These are phyloP conservation scores for Russula ochroleuca DNA, from an alignment of 768 basidiomycete species.

Conservation along the genomic window DNA sequence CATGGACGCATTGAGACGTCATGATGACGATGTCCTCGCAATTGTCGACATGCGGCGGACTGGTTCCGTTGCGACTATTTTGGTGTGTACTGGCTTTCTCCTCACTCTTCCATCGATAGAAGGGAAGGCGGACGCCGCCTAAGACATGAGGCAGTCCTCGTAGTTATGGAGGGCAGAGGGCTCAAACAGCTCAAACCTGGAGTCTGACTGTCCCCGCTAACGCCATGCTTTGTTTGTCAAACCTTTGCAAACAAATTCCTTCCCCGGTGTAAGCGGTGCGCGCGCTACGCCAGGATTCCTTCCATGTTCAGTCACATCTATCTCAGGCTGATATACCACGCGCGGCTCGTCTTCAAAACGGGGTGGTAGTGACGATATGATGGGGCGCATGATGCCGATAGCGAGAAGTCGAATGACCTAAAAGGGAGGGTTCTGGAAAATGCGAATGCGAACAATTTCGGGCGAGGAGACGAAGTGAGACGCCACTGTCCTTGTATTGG, in stretches of 20 bases:
- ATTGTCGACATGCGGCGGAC: background rate
- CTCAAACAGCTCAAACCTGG: background rate
- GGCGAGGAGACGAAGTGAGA: background rate
- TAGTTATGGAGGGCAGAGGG: background rate
- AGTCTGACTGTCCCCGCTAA: background rate
- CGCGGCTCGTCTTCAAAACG: background rate
- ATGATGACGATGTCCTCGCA: background rate
- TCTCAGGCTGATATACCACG: too few relatives aligned
- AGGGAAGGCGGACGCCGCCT: background rate
- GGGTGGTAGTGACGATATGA: background rate
- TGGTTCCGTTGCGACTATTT: background rate
- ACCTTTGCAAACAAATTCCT: background rate
- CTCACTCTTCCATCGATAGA: conserved; percentile 8
- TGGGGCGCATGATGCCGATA: background rate
- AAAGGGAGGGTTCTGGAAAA: background rate
- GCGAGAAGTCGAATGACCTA: background rate
- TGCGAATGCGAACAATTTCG: background rate
- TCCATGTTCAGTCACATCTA: too few relatives aligned
- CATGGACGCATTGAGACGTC: background rate
- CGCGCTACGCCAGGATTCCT: too few relatives aligned
- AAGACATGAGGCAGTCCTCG: conserved; percentile 8
- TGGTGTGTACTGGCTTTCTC: background rate
- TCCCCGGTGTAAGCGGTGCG: too few relatives aligned
- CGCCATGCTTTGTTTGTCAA: background rate
- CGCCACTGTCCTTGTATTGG: background rate